Evolutionary conservation across 257 asterid genomes (phyloP).

Genomic region (Primulina eburnea): DNA sequence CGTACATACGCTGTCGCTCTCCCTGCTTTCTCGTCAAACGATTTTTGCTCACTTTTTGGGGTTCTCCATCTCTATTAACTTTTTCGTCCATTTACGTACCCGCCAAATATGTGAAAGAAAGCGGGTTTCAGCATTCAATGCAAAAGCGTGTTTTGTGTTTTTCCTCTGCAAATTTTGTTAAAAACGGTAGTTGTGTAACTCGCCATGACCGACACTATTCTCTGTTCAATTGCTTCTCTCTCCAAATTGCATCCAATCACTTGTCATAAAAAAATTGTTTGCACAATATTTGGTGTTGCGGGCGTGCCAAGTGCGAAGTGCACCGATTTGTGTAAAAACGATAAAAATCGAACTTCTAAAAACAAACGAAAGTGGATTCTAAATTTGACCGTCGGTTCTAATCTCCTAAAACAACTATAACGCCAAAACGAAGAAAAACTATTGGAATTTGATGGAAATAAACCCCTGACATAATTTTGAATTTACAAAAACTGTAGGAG

Average conservation of each 20-base stretch:
- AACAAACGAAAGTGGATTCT: no score
- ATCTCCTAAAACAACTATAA: no score
- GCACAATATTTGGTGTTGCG: no score
- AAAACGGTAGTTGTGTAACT: slow-evolving; percentile 30
- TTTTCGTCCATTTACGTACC: slow-evolving; percentile 45
- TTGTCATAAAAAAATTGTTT: no score
- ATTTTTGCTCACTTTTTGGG: slow-evolving; percentile 23
- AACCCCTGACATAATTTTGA: no score
- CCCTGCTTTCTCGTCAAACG: slow-evolving; percentile 27
- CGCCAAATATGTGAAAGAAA: slow-evolving; percentile 49
- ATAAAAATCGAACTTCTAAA: no score
- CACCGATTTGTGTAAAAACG: no score
- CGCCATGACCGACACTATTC: slow-evolving; percentile 43
- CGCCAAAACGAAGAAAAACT: no score
- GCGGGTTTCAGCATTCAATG: slow-evolving; percentile 36
- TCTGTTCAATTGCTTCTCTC: slow-evolving; percentile 1
- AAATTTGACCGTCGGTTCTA: no score
- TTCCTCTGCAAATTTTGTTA: neutral
- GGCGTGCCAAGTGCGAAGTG: no score
- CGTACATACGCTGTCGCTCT: slow-evolving; percentile 24
- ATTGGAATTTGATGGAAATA: no score
- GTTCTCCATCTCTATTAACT: slow-evolving; percentile 10
- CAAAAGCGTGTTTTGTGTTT: slow-evolving; percentile 25
- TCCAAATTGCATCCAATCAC: slow-evolving; percentile 6
- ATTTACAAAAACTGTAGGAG: no score